These are phyloP conservation scores for Sordariomycetes sp. DNA, from an alignment of 2,329 filamentous ascomycete genomes.

Conservation along the genomic window DNA sequence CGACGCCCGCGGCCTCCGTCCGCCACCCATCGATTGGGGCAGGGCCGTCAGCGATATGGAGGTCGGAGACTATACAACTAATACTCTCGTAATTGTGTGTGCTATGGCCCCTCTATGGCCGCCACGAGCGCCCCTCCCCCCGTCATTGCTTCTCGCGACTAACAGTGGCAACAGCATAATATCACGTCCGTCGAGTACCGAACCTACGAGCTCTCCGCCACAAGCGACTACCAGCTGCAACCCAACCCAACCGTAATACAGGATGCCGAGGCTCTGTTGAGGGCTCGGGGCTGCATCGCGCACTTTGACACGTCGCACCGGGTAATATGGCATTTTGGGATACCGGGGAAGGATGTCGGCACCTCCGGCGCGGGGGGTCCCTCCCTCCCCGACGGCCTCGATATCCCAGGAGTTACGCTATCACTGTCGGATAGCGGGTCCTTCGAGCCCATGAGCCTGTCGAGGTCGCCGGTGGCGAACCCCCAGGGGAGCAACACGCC, in stretches of 20 bases:
- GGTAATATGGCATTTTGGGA: constrained; percentile 44
- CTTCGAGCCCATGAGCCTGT: constrained; percentile 37
- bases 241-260: constrained; percentile 32
- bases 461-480: constrained; percentile 28
- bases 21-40: not conserved
- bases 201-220: constrained; percentile 39
- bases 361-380: constrained; percentile 2
- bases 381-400: constrained; percentile 26
- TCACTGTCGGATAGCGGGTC: constrained; percentile 34
- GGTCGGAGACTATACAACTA: constrained; percentile 52
- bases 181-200: constrained; percentile 43
- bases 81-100: constrained; percentile 47
- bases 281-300: constrained; percentile 41
- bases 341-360: constrained; percentile 28
- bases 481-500: constrained; percentile 31
- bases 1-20: constrained; percentile 1
- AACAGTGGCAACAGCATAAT: constrained; percentile 32
- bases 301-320: constrained; percentile 38
- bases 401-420: constrained; percentile 32
- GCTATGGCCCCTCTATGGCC: not conserved
- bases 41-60: constrained; percentile 39
- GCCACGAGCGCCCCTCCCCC: not conserved
- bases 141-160: not conserved
- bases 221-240: constrained; percentile 12
- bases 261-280: constrained; percentile 39